Conservation (phyloP, 2,329 filamentous ascomycete genomes). For the Madurella fahalii region DNA sequence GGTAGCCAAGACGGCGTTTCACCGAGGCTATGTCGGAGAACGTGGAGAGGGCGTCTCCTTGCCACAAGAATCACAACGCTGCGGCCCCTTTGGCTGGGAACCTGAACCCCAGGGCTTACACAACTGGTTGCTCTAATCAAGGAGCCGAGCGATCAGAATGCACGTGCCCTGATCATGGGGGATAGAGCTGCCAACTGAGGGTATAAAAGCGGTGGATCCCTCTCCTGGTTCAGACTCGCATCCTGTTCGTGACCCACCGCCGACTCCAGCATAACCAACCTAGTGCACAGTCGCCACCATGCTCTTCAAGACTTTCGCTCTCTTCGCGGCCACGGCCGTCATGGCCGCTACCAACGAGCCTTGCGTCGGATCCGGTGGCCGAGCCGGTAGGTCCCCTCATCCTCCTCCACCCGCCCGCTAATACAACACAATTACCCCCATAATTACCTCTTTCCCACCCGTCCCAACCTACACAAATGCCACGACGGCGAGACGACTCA, state of each 20-base stretch:
- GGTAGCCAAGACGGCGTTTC: neutral
- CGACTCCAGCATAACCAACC: neutral
- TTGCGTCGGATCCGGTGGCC: constrained; percentile 19
- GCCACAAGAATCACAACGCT: neutral
- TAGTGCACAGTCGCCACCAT: neutral
- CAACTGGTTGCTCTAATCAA: neutral
- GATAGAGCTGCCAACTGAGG: too few relatives aligned
- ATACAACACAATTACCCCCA: neutral
- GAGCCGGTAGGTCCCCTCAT: constrained; percentile 11
- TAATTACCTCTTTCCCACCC: too few relatives aligned
- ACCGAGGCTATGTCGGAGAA: neutral
- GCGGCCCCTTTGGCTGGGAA: neutral
- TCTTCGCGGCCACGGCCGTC: constrained; percentile 14
- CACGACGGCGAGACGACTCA: too few relatives aligned
- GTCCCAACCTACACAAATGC: too few relatives aligned
- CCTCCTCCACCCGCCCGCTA: neutral
- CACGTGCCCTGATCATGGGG: too few relatives aligned
- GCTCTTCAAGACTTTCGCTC: constrained; percentile 5
- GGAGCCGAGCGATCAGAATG: too few relatives aligned
- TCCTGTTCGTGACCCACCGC: too few relatives aligned
- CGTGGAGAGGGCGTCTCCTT: neutral
- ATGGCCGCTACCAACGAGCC: constrained; percentile 22
- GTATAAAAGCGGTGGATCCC: too few relatives aligned
- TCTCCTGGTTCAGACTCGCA: too few relatives aligned
- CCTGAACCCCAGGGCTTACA: neutral